Conservation (phyloP, 176 grass and related monocot genomes). For the Typha latifolia region DNA sequence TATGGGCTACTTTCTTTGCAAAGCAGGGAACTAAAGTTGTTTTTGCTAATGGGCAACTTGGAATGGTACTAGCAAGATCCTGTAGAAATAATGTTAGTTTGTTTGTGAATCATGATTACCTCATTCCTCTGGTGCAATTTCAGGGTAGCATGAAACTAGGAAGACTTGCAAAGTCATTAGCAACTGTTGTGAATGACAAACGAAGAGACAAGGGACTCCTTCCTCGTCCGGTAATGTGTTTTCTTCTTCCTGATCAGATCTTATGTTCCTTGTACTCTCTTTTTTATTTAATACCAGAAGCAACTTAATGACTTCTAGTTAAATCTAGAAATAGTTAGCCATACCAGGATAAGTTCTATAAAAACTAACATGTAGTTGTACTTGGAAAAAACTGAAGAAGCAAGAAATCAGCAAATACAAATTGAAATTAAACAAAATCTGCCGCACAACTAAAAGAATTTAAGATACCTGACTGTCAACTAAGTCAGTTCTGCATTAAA, state of each 20-base stretch:
- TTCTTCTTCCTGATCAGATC: constrained; percentile 16
- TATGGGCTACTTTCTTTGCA: constrained; percentile 78
- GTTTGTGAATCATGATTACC: background rate
- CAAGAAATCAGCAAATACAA: too few relatives aligned
- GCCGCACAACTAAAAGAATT: too few relatives aligned
- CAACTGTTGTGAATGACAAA: constrained; percentile 64
- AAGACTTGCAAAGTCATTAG: constrained; percentile 86
- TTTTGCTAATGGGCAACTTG: constrained; percentile 78
- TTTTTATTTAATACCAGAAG: too few relatives aligned
- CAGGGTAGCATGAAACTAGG: constrained; percentile 91
- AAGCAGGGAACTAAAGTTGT: constrained; percentile 82
- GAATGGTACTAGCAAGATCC: constrained; percentile 56
- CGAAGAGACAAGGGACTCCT: constrained; percentile 89
- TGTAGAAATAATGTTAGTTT: background rate
- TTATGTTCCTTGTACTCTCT: background rate
- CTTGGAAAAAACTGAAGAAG: too few relatives aligned
- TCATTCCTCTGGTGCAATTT: constrained; percentile 19
- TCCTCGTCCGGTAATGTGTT: constrained; percentile 64
- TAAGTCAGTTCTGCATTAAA: too few relatives aligned
- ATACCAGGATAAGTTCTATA: too few relatives aligned
- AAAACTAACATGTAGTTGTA: too few relatives aligned
- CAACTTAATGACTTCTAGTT: too few relatives aligned
- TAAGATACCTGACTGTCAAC: too few relatives aligned
- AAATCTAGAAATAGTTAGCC: too few relatives aligned
- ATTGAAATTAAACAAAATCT: too few relatives aligned